Conservation (phyloP, 306 rosid species). For the Acacia melanoxylon region DNA sequence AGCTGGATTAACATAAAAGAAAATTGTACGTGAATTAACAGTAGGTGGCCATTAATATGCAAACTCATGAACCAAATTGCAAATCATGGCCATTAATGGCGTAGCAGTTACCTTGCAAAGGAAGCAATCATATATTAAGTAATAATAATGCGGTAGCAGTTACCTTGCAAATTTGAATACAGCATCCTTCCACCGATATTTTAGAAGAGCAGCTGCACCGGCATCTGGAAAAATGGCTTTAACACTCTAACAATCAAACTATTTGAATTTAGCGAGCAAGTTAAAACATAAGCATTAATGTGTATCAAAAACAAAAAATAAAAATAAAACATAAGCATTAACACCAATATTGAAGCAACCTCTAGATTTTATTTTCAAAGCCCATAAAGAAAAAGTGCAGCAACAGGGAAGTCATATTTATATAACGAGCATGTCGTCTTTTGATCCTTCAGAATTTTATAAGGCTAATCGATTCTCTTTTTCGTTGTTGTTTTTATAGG, state of each 20-base stretch:
- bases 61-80: neutral
- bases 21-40: neutral
- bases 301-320: neutral
- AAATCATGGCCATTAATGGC: slow-evolving; percentile 15
- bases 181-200: slow-evolving; percentile 83
- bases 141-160: slow-evolving; percentile 22
- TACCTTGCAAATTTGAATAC: slow-evolving; percentile 85
- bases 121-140: slow-evolving; percentile 15
- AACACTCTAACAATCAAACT: slow-evolving; percentile 65
- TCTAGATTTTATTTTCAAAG: neutral
- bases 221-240: slow-evolving; percentile 98
- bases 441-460: slow-evolving; percentile 25
- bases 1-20: slow-evolving; percentile 51
- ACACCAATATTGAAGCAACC: slow-evolving; percentile 3
- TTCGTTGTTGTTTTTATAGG: slow-evolving; percentile 8
- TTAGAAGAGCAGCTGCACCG: slow-evolving; percentile 94
- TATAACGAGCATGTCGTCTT: slow-evolving; percentile 14
- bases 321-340: slow-evolving; percentile 18
- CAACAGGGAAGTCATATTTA: slow-evolving; percentile 9
- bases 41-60: slow-evolving; percentile 13
- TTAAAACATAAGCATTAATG: slow-evolving; percentile 10
- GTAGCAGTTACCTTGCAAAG: slow-evolving; percentile 67
- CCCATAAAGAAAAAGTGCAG: neutral
- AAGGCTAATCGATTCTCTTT: slow-evolving; percentile 1
- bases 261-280: slow-evolving; percentile 33